A percentile compares a stretch with the other conserved stretches of the same genome.
Conservation (phyloP, 208 protist genomes). For the Balamuthia mandrillaris region DNA sequence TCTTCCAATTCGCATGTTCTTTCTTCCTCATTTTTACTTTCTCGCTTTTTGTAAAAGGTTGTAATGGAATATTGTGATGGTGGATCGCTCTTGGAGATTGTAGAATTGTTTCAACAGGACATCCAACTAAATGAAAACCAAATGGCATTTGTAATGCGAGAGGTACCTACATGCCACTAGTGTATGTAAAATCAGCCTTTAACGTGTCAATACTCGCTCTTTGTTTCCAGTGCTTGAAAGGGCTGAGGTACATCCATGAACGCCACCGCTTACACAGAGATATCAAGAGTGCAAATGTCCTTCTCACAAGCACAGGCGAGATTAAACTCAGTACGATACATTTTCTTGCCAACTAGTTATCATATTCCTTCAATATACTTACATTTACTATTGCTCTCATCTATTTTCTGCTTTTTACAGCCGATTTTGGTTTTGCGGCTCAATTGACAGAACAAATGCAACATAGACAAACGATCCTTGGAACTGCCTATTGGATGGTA, state of each 20-base stretch:
- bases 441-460: slow-evolving; percentile 69
- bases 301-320: slow-evolving; percentile 50
- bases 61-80: slow-evolving; percentile 69
- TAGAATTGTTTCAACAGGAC: slow-evolving; percentile 53
- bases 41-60: slow-evolving; percentile 61
- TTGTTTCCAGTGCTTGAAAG: slow-evolving; percentile 47
- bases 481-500: slow-evolving; percentile 76
- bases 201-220: neutral
- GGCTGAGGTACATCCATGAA: slow-evolving; percentile 64
- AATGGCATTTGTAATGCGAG: slow-evolving; percentile 51
- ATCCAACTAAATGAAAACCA: slow-evolving; percentile 54
- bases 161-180: neutral
- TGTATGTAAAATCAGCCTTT: neutral
- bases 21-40: neutral
- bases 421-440: slow-evolving; percentile 75
- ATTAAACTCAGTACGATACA: slow-evolving; percentile 45
- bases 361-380: neutral
- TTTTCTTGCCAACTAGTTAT: neutral
- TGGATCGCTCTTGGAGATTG: slow-evolving; percentile 63
- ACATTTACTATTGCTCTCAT: no score
- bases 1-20: neutral
- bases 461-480: slow-evolving; percentile 69
- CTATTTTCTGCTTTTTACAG: slow-evolving; percentile 2
- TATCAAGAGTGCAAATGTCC: slow-evolving; percentile 79
- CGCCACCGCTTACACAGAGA: slow-evolving; percentile 75